Conservation (phyloP, 139 green algal genomes). For the Astrephomene gubernaculifera region DNA sequence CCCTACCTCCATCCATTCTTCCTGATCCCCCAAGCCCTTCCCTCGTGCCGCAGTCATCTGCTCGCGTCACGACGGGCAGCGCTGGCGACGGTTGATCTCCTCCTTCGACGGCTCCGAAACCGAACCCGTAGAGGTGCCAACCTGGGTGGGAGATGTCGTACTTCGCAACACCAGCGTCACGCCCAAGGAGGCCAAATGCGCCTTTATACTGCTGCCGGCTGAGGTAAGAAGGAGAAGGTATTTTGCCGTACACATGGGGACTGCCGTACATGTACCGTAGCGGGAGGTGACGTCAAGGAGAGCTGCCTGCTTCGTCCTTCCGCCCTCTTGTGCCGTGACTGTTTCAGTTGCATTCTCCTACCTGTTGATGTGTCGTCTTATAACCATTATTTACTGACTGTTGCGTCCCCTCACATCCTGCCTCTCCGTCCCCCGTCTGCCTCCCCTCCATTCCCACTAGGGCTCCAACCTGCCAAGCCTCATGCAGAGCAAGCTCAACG, state of each 20-base stretch:
- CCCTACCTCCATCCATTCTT: background rate
- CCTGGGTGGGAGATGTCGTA: conserved; percentile 84
- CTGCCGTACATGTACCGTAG: too few relatives aligned
- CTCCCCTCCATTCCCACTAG: conserved; percentile 28
- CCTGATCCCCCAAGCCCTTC: background rate
- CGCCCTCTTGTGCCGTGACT: too few relatives aligned
- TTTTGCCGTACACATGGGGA: too few relatives aligned
- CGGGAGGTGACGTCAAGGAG: too few relatives aligned
- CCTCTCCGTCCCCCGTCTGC: background rate
- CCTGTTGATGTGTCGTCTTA: too few relatives aligned
- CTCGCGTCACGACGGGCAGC: conserved; percentile 11
- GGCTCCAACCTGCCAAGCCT: conserved; percentile 75
- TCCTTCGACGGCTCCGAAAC: conserved; percentile 57
- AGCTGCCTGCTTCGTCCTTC: too few relatives aligned
- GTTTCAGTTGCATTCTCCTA: too few relatives aligned
- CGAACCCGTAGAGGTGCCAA: conserved; percentile 66
- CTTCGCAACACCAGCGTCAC: conserved; percentile 59
- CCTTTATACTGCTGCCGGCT: conserved; percentile 83
- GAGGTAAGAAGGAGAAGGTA: conserved; percentile 61
- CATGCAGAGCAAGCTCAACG: conserved; percentile 85
- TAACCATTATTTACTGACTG: too few relatives aligned
- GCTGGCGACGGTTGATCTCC: conserved; percentile 50
- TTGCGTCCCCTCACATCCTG: too few relatives aligned
- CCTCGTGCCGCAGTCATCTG: conserved; percentile 49
- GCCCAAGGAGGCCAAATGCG: conserved; percentile 78